Conservation (phyloP, 176 grass and related monocot genomes). For the Oryza glumipatula region DNA sequence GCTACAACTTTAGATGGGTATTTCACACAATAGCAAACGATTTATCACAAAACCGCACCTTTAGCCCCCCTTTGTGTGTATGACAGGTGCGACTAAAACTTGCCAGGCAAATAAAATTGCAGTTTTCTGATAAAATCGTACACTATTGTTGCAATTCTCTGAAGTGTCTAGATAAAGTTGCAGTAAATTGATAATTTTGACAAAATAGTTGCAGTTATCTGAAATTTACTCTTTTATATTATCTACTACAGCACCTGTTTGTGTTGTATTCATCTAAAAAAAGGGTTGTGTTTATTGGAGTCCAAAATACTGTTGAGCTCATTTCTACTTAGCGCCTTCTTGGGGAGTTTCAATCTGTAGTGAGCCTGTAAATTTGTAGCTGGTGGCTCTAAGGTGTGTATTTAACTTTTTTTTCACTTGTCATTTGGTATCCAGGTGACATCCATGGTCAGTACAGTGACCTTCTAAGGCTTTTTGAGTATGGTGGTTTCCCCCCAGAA, state of each 20-base stretch:
- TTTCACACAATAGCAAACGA: too few relatives aligned
- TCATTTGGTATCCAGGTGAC: constrained; percentile 62
- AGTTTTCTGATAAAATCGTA: too few relatives aligned
- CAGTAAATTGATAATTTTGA: too few relatives aligned
- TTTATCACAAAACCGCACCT: too few relatives aligned
- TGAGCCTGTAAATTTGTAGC: neutral
- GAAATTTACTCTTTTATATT: neutral
- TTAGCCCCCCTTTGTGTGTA: too few relatives aligned
- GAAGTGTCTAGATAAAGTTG: too few relatives aligned
- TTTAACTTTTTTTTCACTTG: constrained; percentile 11
- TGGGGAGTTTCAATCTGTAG: neutral
- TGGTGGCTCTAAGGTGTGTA: neutral
- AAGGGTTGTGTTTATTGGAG: neutral
- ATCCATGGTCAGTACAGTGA: constrained; percentile 97
- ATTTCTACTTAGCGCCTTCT: neutral
- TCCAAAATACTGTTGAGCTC: constrained; percentile 11
- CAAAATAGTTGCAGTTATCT: too few relatives aligned
- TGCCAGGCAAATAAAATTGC: too few relatives aligned
- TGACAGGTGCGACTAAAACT: too few relatives aligned
- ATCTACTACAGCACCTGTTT: neutral
- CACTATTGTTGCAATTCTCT: too few relatives aligned
- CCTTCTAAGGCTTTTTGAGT: constrained; percentile 86
- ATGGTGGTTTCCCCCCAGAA: constrained; percentile 76
- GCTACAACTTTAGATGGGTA: too few relatives aligned
- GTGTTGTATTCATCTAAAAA: neutral